Evolutionary conservation across 2,329 filamentous ascomycete genomes (phyloP), one percentile per base, ranked within the genome.

Genomic region (Nemania sp.): DNA sequence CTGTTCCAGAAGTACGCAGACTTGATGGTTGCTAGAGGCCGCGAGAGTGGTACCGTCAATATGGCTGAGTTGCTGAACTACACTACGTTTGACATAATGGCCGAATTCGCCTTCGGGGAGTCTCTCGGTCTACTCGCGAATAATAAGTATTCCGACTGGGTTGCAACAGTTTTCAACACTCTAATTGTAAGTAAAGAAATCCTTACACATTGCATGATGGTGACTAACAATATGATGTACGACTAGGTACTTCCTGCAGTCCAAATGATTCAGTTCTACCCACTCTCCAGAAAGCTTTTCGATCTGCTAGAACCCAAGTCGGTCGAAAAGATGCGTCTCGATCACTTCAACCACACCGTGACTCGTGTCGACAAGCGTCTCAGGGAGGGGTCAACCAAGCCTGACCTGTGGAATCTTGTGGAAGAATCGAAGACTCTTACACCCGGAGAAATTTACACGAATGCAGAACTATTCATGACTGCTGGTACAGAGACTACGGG

Each of bases 401-500:
- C 74, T 3, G 75, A 77, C 24, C 52, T 77, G 5, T 77, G 74
- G 74, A 75, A 76, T 15, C 64, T 76, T 0, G 73, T 75, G 0
- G 35, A 72, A 8, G 66, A 67, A 58, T 74, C 71, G 24, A 56
- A 68, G 13, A 55, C 59, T 6, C 63, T 76, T 15, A 70, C 59
- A 2, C 6, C 66, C 0, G 64, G 47, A 18, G 68, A 75, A 61
- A 70, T 75, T 61, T 60, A 71, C 15, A 64, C 61, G 11, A 72
- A 70, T 35, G 67, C 72, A 1, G 69, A 74, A 20, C n/a, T 72
- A n/a, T 70, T 74, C 38, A 75, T 73, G 70, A 60, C 70, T 0
- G 74, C 69, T 38, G 70, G 68, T 3, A 65, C 68, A 0, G 72
- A 74, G 41, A 73, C 70, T 2, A 71, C 66, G 2, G 65, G 70